Evolutionary conservation across 371 early-diverging fungal species (phyloP), one percentile per base, ranked within the genome.

Genomic region (Blyttiomyces sp.): DNA sequence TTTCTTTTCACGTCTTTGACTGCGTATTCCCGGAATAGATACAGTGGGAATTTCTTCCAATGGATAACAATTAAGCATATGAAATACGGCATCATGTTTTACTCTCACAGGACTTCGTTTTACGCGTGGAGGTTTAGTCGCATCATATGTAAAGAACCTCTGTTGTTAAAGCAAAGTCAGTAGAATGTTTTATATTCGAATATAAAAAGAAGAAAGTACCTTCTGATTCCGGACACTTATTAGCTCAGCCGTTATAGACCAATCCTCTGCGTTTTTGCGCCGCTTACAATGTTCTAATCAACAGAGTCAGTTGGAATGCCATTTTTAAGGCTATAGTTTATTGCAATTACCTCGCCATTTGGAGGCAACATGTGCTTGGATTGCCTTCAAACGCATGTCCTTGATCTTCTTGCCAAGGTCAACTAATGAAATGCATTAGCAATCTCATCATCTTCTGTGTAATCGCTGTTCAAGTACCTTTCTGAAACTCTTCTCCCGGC

Each of bases 51-150:
- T 60, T 13, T 77, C 78, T 5, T 69, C 71, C n/a, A 77, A 58
- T n/a, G 57, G 65, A 46, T 72, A 64, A 43, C 58, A 63, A 6
- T 68, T 61, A 27, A 77, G 70, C 72, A 77, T 66, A 43, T 77
- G 78, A 46, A 73, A 77, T 7, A 77, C 75, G 0, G 74, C 72
- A 43, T 71, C 72, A 43, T 74, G 71, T 43, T 64, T 68, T 53
- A 66, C 70, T 45, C 60, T 68, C 21, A 56, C 31, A 13, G 59
- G 48, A 5, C 43, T 43, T 11, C 60, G 66, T 1, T 44, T 63
- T 4, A 30, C 49, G 19, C 51, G 63, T 21, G 52, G 46, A 5
- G 27, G 49, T n/a, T 49, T 24, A 30, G 57, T 26, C 2, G 61
- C 30, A 23, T 70, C 66, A 32, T 65, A 70, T 0, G 68, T 58